Evolutionary conservation across 2,329 filamentous ascomycete genomes (phyloP).

Genomic region (Pseudocercospora pini-densiflorae): DNA sequence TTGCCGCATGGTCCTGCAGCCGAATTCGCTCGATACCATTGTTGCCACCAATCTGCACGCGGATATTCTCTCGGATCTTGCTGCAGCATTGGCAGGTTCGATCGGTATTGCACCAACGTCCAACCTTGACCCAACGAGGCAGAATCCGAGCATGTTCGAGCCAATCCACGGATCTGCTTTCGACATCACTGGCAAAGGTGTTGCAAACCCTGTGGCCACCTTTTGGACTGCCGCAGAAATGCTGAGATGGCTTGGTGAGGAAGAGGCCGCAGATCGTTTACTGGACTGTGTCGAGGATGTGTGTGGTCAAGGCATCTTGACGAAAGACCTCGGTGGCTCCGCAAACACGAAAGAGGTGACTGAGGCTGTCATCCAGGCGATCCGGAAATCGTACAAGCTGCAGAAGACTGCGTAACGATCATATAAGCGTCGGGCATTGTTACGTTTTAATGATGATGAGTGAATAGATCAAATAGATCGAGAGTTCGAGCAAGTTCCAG

Average conservation of each 20-base stretch:
- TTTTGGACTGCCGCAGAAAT: conserved; percentile 65
- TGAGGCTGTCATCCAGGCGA: conserved; percentile 47
- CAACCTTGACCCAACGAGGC: conserved; percentile 67
- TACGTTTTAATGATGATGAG: too few species aligned
- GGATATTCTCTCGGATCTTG: conserved; percentile 72
- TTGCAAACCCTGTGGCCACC: conserved; percentile 63
- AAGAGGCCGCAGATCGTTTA: conserved; percentile 54
- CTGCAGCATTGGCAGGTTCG: conserved; percentile 70
- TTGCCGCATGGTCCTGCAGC: conserved; percentile 65
- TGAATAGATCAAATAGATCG: too few species aligned
- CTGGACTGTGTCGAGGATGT: conserved; percentile 60
- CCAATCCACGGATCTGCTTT: conserved; percentile 62
- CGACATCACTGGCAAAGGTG: conserved; percentile 64
- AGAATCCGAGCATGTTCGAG: conserved; percentile 66
- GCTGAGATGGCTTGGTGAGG: conserved; percentile 62
- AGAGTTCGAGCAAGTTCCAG: too few species aligned
- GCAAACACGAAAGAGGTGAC: conserved; percentile 49
- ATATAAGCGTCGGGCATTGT: background rate
- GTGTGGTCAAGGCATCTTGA: conserved; percentile 57
- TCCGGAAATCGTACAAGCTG: conserved; percentile 33
- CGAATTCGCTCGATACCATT: conserved; percentile 64
- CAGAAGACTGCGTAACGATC: conserved; percentile 12
- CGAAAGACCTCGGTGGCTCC: conserved; percentile 58
- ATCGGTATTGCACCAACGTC: conserved; percentile 74
- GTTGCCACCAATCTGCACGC: conserved; percentile 66